Base-by-base conservation (phyloP, 1,139 yeast species). In the Saccharomyces hybrid region DNA sequence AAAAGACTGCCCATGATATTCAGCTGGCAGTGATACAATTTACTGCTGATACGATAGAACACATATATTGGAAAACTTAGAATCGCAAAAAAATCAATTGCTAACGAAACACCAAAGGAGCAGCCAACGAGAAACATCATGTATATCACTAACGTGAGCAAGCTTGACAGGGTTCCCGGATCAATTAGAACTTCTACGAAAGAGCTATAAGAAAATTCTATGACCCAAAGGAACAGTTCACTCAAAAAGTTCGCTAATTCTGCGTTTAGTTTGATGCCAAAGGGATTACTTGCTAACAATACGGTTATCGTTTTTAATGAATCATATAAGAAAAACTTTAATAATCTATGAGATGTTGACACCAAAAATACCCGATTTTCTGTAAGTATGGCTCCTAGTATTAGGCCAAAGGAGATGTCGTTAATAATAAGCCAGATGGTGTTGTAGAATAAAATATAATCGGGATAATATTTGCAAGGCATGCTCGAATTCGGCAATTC, bases 281-380 rank as follows among this genome's bases (percentile, higher is more conserved):
- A 97, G 0, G 99, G 99, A 67, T 93, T 88, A 60, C 81, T 81
- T 73, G 91, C 89, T 42, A 95, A 76, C 95, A 96, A 87, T 1
- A 75, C 62, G 9, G 91, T 82, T 32, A 86, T 70, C 2, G 67
- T 62, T 46, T 77, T 73, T 51, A 86, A 70, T 42, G 71, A 71
- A 27, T 69, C 66, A 53, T 70, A 71, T 1, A 74, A 60, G 29
- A 55, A 60, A 46, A 55, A 56, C 13, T 52, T 53, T 7, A 68
- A 52, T n/a, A 52, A 31, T 5, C 42, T 44, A 48, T 60, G 58
- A 9, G 65, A 29, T 19, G 47, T 49, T 5, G 34, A 50, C 5
- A 62, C 58, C 5, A 76, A 53, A n/a, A 63, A 62, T 0, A 68
- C 71, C 14, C 75, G 72, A 58, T 84, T 75, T 6, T 78, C 80